Percentiles rank a stretch among this genome's conserved stretches.
Conservation (phyloP, 805 yeast genomes). For the Yamadazyma ubonensis region DNA sequence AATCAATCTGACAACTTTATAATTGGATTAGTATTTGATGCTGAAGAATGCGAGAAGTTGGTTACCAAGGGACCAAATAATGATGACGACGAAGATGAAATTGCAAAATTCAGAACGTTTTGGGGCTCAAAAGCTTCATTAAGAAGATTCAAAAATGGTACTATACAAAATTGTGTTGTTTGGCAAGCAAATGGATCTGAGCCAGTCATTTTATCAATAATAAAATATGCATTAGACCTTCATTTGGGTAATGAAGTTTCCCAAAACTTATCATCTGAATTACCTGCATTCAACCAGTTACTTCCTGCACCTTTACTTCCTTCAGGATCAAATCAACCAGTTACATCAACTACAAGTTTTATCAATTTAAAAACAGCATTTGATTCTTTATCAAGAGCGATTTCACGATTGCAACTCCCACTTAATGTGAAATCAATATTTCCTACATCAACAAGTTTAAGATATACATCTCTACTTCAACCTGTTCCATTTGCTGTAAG, state of each 20-base stretch:
- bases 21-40: conserved; percentile 67
- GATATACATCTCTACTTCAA: conserved; percentile 71
- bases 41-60: conserved; percentile 72
- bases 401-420: conserved; percentile 57
- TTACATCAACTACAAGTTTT: conserved; percentile 34
- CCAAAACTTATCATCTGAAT: conserved; percentile 31
- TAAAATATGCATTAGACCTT: conserved; percentile 57
- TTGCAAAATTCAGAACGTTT: conserved; percentile 66
- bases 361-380: conserved; percentile 41
- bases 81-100: conserved; percentile 53
- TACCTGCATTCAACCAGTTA: conserved; percentile 46
- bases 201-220: conserved; percentile 64
- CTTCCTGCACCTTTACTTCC: conserved; percentile 63
- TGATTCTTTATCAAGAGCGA: conserved; percentile 47
- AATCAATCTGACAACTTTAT: conserved; percentile 29
- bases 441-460: conserved; percentile 71
- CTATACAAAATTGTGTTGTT: conserved; percentile 85
- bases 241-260: conserved; percentile 56
- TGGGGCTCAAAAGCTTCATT: conserved; percentile 89
- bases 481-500: conserved; percentile 82
- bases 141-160: conserved; percentile 90
- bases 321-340: conserved; percentile 53
- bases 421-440: conserved; percentile 66
- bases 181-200: conserved; percentile 63
- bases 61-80: conserved; percentile 85